phyloP scores from a whole-genome alignment of 176 grass and related monocot genomes.

The Pontederia crassipes region DNA sequence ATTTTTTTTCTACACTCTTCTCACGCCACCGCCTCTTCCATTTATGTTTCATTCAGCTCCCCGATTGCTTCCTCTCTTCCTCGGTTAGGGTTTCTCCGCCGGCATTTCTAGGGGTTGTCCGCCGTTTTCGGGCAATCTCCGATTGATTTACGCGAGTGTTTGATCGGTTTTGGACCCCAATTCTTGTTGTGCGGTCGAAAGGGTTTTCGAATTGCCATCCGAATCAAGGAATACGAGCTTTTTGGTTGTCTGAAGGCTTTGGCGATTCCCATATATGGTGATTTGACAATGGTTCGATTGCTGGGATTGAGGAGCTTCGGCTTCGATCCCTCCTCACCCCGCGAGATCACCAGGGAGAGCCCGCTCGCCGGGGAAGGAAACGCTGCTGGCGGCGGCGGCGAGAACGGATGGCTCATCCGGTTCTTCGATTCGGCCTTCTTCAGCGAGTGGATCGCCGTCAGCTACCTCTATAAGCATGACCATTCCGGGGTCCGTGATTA shows the following conservation, averaged over 20 bases:
- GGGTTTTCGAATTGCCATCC: conserved; percentile 19
- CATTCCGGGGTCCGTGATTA: conserved; percentile 90
- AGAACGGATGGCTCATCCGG: conserved; percentile 75
- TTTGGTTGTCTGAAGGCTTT: neutral
- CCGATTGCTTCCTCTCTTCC: neutral
- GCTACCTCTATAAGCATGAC: conserved; percentile 99
- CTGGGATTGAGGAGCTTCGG: conserved; percentile 60
- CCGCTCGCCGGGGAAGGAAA: conserved; percentile 39
- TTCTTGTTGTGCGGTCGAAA: neutral
- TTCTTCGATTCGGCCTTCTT: conserved; percentile 99
- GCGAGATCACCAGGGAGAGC: conserved; percentile 55
- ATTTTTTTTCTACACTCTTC: neutral
- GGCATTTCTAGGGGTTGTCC: too few species aligned
- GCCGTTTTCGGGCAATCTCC: too few species aligned
- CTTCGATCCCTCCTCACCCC: conserved; percentile 79
- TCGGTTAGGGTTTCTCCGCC: too few species aligned
- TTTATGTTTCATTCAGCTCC: conserved; percentile 1
- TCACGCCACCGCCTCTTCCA: conserved; percentile 23
- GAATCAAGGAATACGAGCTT: neutral
- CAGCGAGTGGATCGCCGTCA: conserved; percentile 99
- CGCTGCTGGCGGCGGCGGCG: conserved; percentile 42
- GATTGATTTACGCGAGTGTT: too few species aligned
- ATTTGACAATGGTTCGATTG: conserved; percentile 73
- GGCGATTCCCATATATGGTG: conserved; percentile 4
- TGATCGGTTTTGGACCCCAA: too few species aligned